Conservation (phyloP, 106 monocot genomes). For the Apostasia shenzhenica region DNA sequence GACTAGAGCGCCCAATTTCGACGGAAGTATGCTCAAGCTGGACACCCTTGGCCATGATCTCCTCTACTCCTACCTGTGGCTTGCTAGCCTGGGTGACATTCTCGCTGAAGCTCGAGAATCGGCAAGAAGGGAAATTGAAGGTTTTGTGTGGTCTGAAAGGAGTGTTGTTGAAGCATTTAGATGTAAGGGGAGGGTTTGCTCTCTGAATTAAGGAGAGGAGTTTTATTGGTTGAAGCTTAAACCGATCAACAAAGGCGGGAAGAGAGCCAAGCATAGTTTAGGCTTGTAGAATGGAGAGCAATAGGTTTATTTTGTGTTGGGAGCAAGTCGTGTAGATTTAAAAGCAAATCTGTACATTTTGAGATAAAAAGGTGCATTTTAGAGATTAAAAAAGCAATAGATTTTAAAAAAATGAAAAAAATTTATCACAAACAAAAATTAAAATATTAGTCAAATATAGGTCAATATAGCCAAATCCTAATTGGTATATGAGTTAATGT, state of each 20-base stretch:
- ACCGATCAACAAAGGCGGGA: not conserved
- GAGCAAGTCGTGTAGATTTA: too few relatives aligned
- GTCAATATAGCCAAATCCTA: too few relatives aligned
- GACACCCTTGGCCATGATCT: not conserved
- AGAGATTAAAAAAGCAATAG: too few relatives aligned
- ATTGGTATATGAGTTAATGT: too few relatives aligned
- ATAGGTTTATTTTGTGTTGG: too few relatives aligned
- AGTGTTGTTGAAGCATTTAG: not conserved
- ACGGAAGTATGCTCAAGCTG: slow-evolving; percentile 15
- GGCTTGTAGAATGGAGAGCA: too few relatives aligned
- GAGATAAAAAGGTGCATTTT: too few relatives aligned
- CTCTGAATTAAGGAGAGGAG: not conserved
- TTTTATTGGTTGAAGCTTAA: not conserved
- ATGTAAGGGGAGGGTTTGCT: not conserved
- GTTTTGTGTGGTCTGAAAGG: not conserved
- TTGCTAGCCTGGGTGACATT: too few relatives aligned
- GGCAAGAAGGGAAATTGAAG: not conserved
- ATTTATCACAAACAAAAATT: too few relatives aligned
- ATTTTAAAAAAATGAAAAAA: too few relatives aligned
- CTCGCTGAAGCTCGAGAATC: not conserved
- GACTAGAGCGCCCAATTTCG: slow-evolving; percentile 28
- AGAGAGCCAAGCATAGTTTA: not conserved
- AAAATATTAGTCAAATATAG: too few relatives aligned
- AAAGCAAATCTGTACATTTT: too few relatives aligned
- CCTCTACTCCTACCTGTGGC: not conserved